Conservation (phyloP, 1,139 yeast genomes). For the Hanseniaspora uvarum region DNA sequence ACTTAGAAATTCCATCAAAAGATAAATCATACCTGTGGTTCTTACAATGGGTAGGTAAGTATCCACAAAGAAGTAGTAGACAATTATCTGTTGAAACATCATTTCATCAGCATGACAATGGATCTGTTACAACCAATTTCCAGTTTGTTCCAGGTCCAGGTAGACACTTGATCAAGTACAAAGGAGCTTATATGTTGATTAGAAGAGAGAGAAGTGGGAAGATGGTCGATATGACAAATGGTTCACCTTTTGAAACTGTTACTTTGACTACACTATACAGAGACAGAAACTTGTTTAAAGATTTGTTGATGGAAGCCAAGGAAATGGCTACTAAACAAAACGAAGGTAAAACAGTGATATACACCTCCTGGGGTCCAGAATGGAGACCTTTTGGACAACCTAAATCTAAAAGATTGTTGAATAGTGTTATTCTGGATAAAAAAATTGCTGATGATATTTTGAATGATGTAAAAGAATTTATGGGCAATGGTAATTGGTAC, state of each 20-base stretch:
- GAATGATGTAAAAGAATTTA: constrained; percentile 68
- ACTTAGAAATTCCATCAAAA: constrained; percentile 83
- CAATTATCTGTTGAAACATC: constrained; percentile 86
- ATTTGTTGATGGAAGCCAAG: constrained; percentile 78
- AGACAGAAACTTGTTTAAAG: constrained; percentile 60
- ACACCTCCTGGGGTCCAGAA: constrained; percentile 94
- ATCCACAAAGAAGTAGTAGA: constrained; percentile 61
- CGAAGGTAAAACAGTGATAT: constrained; percentile 89
- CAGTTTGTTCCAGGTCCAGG: constrained; percentile 98
- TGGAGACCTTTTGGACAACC: constrained; percentile 99
- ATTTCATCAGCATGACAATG: constrained; percentile 83
- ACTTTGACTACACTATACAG: constrained; percentile 80
- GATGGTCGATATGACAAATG: constrained; percentile 77
- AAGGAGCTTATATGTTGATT: constrained; percentile 80
- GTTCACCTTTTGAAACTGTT: constrained; percentile 92
- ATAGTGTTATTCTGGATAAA: constrained; percentile 73
- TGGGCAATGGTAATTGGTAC: constrained; percentile 79
- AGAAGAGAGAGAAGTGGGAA: constrained; percentile 85
- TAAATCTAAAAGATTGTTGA: constrained; percentile 69
- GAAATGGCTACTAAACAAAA: constrained; percentile 67
- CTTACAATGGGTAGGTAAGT: constrained; percentile 88
- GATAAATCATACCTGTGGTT: constrained; percentile 94
- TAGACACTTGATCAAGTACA: constrained; percentile 72
- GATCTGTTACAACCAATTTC: constrained; percentile 77
- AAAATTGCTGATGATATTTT: constrained; percentile 60